These are phyloP conservation scores for Conticribra guillardii DNA, from an alignment of 108 stramenopile species.

Conservation along the genomic window DNA sequence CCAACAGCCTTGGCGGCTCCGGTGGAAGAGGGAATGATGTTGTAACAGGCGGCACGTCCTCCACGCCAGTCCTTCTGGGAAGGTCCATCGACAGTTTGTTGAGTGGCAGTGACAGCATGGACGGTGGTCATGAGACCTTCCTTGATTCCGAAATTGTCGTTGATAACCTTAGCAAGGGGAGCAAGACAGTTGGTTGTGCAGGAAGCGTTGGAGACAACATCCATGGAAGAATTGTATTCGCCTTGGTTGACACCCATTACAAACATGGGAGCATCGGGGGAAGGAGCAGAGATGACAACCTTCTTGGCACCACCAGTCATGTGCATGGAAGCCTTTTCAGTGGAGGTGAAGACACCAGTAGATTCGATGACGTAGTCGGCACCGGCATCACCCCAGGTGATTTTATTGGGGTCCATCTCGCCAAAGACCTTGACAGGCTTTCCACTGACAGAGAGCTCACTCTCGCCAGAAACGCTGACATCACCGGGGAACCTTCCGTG, in stretches of 20 bases:
- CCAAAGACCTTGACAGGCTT: constrained; percentile 65
- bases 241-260: constrained; percentile 98
- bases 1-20: constrained; percentile 98
- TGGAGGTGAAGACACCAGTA: constrained; percentile 76
- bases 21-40: constrained; percentile 97
- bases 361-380: constrained; percentile 85
- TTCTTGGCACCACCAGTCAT: constrained; percentile 78
- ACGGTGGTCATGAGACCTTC: constrained; percentile 99
- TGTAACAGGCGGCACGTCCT: constrained; percentile 97
- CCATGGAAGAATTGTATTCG: constrained; percentile 88
- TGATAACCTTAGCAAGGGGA: constrained; percentile 97
- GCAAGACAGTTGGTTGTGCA: constrained; percentile 99
- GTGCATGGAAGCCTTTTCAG: constrained; percentile 66
- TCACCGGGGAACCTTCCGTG: constrained; percentile 59
- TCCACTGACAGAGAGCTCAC: constrained; percentile 42
- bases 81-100: constrained; percentile 97
- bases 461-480: constrained; percentile 17
- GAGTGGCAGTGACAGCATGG: constrained; percentile 99
- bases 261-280: constrained; percentile 97
- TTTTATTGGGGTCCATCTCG: constrained; percentile 82
- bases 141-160: constrained; percentile 96
- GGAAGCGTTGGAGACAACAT: constrained; percentile 96
- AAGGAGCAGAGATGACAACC: constrained; percentile 88
- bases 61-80: constrained; percentile 99
- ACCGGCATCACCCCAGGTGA: constrained; percentile 72